These are phyloP conservation scores for Huntiella decipiens DNA, from an alignment of 2,329 filamentous ascomycete genomes.

Conservation along the genomic window DNA sequence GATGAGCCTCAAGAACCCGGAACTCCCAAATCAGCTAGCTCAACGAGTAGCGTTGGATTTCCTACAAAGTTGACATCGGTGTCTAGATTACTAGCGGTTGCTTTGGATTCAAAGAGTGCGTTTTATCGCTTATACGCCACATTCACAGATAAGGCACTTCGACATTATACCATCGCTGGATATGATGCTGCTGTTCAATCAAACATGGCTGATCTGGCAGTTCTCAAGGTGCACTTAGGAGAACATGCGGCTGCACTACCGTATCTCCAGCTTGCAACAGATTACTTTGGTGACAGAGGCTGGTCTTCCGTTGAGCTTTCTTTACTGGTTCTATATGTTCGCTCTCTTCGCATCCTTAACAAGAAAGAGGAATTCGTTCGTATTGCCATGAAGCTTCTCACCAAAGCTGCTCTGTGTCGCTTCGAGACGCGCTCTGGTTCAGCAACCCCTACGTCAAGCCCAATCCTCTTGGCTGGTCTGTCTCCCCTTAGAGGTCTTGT, in stretches of 20 bases:
- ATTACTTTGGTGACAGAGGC: conserved; percentile 56
- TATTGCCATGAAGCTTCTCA: conserved; percentile 54
- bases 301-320: conserved; percentile 69
- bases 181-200: conserved; percentile 60
- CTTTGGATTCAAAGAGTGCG: conserved; percentile 39
- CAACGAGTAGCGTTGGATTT: neutral
- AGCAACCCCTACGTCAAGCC: neutral
- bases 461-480: conserved; percentile 13
- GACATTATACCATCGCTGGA: conserved; percentile 63
- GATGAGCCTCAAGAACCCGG: conserved; percentile 19
- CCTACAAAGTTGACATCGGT: conserved; percentile 14
- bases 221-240: conserved; percentile 58
- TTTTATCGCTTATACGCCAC: conserved; percentile 53
- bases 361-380: conserved; percentile 63
- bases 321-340: conserved; percentile 70
- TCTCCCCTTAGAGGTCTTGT: conserved; percentile 29
- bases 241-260: conserved; percentile 57
- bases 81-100: conserved; percentile 38
- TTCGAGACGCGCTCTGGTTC: conserved; percentile 12
- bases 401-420: conserved; percentile 33
- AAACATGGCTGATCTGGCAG: conserved; percentile 66
- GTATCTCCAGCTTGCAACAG: conserved; percentile 61
- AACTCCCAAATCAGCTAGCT: conserved; percentile 1
- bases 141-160: conserved; percentile 67
- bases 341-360: conserved; percentile 59